A percentile compares a stretch with the other conserved stretches of the same genome.
phyloP scores from a whole-genome alignment of 2,329 filamentous ascomycete species.

The Plectosphaerella sp. region DNA sequence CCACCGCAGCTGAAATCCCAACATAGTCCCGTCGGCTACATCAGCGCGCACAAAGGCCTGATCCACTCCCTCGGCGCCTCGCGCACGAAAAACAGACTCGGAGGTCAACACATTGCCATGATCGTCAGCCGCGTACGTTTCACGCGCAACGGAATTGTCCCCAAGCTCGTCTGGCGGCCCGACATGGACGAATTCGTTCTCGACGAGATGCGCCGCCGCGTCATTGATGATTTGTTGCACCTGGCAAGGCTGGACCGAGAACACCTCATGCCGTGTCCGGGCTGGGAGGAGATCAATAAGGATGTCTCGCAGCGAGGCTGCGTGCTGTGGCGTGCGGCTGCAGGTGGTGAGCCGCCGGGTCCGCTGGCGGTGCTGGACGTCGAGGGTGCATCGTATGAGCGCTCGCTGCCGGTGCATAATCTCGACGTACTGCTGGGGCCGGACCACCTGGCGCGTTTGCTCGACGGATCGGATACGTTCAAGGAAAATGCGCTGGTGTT shows the following conservation, averaged over 20 bases:
- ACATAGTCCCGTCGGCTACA: constrained; percentile 5
- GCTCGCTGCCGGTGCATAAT: constrained; percentile 48
- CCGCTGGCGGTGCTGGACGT: constrained; percentile 27
- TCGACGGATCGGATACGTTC: constrained; percentile 4
- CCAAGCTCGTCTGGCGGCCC: constrained; percentile 17
- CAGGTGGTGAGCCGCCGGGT: not conserved
- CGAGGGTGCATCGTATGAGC: constrained; percentile 22
- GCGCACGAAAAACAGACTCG: not conserved
- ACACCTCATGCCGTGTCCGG: constrained; percentile 32
- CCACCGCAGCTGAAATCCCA: constrained; percentile 3
- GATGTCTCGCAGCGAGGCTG: constrained; percentile 35
- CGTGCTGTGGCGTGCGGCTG: constrained; percentile 33
- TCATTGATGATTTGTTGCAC: constrained; percentile 40
- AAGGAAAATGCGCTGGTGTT: constrained; percentile 30
- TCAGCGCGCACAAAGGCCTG: not conserved
- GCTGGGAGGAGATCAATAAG: constrained; percentile 37
- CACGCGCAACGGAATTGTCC: constrained; percentile 18
- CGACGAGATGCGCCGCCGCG: constrained; percentile 40
- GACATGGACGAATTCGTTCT: constrained; percentile 55
- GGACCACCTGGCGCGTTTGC: constrained; percentile 35
- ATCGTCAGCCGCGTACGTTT: constrained; percentile 3
- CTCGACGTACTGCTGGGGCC: constrained; percentile 45
- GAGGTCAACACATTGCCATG: not conserved
- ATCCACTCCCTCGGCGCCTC: constrained; percentile 1
- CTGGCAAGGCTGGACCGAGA: constrained; percentile 24